Evolutionary conservation across 305 asterid species (phyloP), one percentile per base, ranked within the genome.

Genomic region (Fraxinus nigra): DNA sequence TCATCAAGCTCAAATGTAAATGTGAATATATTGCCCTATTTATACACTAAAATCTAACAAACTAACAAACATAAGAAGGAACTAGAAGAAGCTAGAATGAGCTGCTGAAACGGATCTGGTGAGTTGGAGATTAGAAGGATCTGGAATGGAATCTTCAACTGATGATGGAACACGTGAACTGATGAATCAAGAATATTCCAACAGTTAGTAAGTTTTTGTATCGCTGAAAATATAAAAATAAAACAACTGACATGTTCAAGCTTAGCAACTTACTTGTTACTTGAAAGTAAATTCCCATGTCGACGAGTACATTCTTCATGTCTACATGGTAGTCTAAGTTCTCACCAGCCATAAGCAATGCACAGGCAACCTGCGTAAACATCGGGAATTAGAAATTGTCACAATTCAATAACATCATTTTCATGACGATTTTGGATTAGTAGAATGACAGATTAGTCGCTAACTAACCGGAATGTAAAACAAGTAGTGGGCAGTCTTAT

Each of bases 271-370:
- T 85, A 92, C 98, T 97, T 95, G 99, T 34, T 34, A 95, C 98
- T 95, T 95, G 99, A 85, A 95, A 95, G 90, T 95, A 95, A 84
- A 93, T 90, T 76, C 99, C 99, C 99, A 94, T 95, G 46, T 94
- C 90, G 79, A 93, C 83, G 78, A 95, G 99, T 79, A 92, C 90
- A 59, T 93, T 88, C 87, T 91, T 90, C 80, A 93, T 97, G 70
- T 72, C 86, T 32, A 85, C 81, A 86, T 92, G 93, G 28, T 91
- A 81, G 79, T 94, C 97, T 82, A 95, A 90, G 85, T 86, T 86
- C 88, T 95, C 98, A 51, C 99, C 99, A n/a, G 92, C 93, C 97
- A 95, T 92, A 82, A 95, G 90, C 92, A 95, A 88, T 28, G 98
- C 97, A 34, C 99, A 95, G 34, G 99, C 99, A 38, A 95, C 99